A percentile compares a stretch with the other conserved stretches of the same genome.
Evolutionary conservation across 768 basidiomycete genomes (phyloP).

Genomic region (Macrolepiota albuminosa): DNA sequence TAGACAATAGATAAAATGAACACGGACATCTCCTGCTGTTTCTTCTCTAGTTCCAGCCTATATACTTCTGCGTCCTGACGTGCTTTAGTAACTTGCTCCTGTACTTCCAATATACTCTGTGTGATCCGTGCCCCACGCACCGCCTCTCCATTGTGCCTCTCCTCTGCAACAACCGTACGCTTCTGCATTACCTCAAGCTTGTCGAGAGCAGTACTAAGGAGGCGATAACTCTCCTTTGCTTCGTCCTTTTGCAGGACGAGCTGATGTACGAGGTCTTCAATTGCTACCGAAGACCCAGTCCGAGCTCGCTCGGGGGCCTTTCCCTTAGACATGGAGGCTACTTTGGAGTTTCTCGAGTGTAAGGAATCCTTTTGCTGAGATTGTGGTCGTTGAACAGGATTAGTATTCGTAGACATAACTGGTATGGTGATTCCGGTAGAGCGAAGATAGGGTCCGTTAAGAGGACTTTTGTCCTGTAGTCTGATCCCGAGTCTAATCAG

Average conservation of each 20-base stretch:
- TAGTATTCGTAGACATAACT: background rate
- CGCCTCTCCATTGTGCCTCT: conserved; percentile 14
- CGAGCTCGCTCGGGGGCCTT: conserved; percentile 17
- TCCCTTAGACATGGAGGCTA: background rate
- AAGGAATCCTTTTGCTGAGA: background rate
- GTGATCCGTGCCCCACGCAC: conserved; percentile 21
- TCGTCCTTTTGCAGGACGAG: conserved; percentile 24
- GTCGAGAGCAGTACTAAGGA: conserved; percentile 22
- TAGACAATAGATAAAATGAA: background rate
- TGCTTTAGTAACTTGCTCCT: conserved; percentile 21
- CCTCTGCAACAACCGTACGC: conserved; percentile 15
- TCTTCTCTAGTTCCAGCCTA: conserved; percentile 21
- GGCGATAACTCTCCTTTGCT: conserved; percentile 22
- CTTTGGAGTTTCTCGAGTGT: conserved; percentile 5
- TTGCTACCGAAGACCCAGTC: conserved; percentile 19
- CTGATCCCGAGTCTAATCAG: conserved; percentile 3
- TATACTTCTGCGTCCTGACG: conserved; percentile 23
- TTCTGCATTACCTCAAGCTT: conserved; percentile 20
- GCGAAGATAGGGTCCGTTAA: conserved; percentile 1
- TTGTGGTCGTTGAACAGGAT: background rate
- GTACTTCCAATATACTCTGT: conserved; percentile 22
- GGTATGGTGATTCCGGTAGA: background rate
- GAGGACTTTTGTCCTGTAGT: background rate
- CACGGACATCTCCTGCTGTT: conserved; percentile 24
- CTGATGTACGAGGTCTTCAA: conserved; percentile 22